A percentile compares a stretch with the other conserved stretches of the same genome.
phyloP scores from a whole-genome alignment of 106 monocot genomes.

The Iris macrosiphon region DNA sequence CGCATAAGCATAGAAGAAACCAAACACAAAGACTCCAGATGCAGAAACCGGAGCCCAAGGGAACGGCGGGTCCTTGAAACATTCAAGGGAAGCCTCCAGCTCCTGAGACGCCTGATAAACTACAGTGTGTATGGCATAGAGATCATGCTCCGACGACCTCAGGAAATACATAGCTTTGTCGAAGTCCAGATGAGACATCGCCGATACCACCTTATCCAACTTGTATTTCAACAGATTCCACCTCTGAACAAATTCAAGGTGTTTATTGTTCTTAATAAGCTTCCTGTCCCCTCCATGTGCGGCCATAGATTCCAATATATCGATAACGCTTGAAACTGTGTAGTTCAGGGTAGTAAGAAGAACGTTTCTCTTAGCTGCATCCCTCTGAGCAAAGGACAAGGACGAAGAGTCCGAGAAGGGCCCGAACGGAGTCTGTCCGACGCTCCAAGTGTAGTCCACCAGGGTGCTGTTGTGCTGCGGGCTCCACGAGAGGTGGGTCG shows the following conservation, averaged over 20 bases:
- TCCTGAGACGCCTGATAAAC: constrained; percentile 80
- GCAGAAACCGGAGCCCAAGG: constrained; percentile 68
- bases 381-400: constrained; percentile 85
- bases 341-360: constrained; percentile 72
- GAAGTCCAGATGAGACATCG: constrained; percentile 80
- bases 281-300: constrained; percentile 75
- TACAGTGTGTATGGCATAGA: constrained; percentile 69
- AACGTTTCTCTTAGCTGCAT: constrained; percentile 80
- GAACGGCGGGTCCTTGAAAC: constrained; percentile 95
- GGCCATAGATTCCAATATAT: constrained; percentile 63
- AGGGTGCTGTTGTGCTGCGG: constrained; percentile 62
- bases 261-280: constrained; percentile 46
- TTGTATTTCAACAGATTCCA: constrained; percentile 84
- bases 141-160: constrained; percentile 86
- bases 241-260: constrained; percentile 82
- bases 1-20: constrained; percentile 58
- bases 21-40: constrained; percentile 44
- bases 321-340: constrained; percentile 58
- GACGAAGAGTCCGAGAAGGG: constrained; percentile 72
- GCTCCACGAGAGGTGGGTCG: constrained; percentile 86
- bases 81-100: constrained; percentile 81
- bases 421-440: constrained; percentile 94
- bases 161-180: constrained; percentile 71
- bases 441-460: constrained; percentile 92
- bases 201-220: constrained; percentile 72